These are phyloP conservation scores for Termitomyces heimii DNA, from an alignment of 768 basidiomycete genomes.

Conservation along the genomic window DNA sequence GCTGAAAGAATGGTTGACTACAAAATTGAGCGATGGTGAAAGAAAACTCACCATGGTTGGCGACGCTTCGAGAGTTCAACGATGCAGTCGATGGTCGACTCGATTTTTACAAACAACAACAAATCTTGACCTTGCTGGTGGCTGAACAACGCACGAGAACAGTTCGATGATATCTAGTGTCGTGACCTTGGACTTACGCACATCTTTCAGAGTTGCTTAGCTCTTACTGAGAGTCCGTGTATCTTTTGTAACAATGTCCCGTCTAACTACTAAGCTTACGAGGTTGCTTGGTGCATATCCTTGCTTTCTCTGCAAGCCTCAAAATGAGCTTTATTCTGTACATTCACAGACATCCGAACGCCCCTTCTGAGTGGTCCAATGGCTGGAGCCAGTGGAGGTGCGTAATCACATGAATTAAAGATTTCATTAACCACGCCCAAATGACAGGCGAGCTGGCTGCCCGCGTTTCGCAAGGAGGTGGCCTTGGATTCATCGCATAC, in stretches of 20 bases:
- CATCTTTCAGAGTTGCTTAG: neutral
- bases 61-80: slow-evolving; percentile 19
- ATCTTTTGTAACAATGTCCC: slow-evolving; percentile 12
- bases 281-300: slow-evolving; percentile 40
- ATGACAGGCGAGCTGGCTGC: slow-evolving; percentile 44
- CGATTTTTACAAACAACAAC: slow-evolving; percentile 20
- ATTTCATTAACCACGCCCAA: neutral
- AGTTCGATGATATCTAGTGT: neutral
- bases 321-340: neutral
- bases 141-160: neutral
- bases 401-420: slow-evolving; percentile 10
- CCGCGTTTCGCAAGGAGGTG: slow-evolving; percentile 60
- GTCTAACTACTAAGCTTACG: slow-evolving; percentile 39
- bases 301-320: neutral
- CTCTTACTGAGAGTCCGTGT: neutral
- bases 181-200: neutral
- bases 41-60: slow-evolving; percentile 49
- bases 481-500: slow-evolving; percentile 70
- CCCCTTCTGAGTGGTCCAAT: slow-evolving; percentile 67
- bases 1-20: slow-evolving; percentile 37
- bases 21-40: neutral
- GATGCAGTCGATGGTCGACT: slow-evolving; percentile 7
- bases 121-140: slow-evolving; percentile 13
- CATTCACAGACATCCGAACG: slow-evolving; percentile 39
- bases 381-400: slow-evolving; percentile 64